phyloP scores from a whole-genome alignment of 345 rosid species.

The Heritiera fomes region DNA sequence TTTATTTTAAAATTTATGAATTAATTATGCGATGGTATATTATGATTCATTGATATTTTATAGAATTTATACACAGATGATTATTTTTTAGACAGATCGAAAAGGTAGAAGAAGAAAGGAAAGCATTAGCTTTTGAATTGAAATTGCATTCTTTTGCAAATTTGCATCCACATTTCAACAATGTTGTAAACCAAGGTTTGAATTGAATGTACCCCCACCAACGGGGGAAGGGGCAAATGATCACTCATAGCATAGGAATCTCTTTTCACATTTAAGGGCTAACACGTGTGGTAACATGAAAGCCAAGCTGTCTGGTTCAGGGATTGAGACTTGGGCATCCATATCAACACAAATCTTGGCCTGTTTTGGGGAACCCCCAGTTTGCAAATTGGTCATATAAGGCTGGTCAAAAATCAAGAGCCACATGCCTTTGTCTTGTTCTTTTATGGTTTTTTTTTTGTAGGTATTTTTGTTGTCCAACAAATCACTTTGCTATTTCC shows the following conservation, averaged over 20 bases:
- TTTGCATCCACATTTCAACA: neutral
- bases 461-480: neutral
- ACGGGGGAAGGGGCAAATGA: neutral
- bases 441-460: neutral
- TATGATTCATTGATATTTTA: too few relatives aligned
- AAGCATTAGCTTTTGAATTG: neutral
- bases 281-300: constrained; percentile 35
- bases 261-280: constrained; percentile 24
- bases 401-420: constrained; percentile 5
- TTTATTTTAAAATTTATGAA: too few relatives aligned
- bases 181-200: constrained; percentile 4
- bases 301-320: constrained; percentile 24
- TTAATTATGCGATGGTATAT: too few relatives aligned
- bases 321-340: constrained; percentile 8
- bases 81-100: neutral
- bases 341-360: neutral
- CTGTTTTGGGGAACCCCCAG: neutral
- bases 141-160: neutral
- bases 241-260: neutral
- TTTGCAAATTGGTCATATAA: constrained; percentile 8
- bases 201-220: neutral
- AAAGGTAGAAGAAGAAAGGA: neutral
- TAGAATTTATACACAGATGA: too few relatives aligned
- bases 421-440: constrained; percentile 23
- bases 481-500: constrained; percentile 11